phyloP scores from a whole-genome alignment of 1,139 yeast genomes.

The Scheffersomyces insectosa region DNA sequence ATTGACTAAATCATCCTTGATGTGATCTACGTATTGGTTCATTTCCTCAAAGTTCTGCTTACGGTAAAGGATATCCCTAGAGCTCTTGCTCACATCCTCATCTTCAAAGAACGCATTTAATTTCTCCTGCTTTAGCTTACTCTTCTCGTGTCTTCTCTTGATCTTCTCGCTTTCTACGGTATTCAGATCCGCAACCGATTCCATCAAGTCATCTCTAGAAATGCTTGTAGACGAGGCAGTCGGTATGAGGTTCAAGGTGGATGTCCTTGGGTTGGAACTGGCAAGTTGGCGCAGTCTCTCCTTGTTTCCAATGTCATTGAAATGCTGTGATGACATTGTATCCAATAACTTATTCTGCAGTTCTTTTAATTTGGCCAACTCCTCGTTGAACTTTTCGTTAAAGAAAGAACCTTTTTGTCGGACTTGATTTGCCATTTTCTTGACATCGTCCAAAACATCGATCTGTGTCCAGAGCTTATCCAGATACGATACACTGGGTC shows the following conservation, averaged over 20 bases:
- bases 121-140: constrained; percentile 11
- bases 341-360: constrained; percentile 63
- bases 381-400: constrained; percentile 58
- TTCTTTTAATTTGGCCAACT: constrained; percentile 54
- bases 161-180: too few relatives aligned
- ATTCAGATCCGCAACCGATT: too few relatives aligned
- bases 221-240: too few relatives aligned
- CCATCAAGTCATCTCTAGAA: too few relatives aligned
- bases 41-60: constrained; percentile 42
- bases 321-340: constrained; percentile 50
- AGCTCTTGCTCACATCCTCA: constrained; percentile 10
- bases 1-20: constrained; percentile 29
- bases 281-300: constrained; percentile 4
- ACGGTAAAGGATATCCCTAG: constrained; percentile 16
- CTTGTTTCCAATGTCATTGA: constrained; percentile 10
- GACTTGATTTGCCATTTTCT: constrained; percentile 60
- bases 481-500: constrained; percentile 58
- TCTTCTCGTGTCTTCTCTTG: constrained; percentile 4
- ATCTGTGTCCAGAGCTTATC: constrained; percentile 87
- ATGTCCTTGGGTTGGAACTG: too few relatives aligned
- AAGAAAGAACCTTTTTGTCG: constrained; percentile 58
- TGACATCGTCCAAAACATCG: constrained; percentile 82
- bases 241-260: too few relatives aligned
- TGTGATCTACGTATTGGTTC: constrained; percentile 37
- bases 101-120: constrained; percentile 21